These are phyloP conservation scores for Botryotinia convoluta DNA, from an alignment of 2,329 filamentous ascomycete genomes.

Conservation along the genomic window DNA sequence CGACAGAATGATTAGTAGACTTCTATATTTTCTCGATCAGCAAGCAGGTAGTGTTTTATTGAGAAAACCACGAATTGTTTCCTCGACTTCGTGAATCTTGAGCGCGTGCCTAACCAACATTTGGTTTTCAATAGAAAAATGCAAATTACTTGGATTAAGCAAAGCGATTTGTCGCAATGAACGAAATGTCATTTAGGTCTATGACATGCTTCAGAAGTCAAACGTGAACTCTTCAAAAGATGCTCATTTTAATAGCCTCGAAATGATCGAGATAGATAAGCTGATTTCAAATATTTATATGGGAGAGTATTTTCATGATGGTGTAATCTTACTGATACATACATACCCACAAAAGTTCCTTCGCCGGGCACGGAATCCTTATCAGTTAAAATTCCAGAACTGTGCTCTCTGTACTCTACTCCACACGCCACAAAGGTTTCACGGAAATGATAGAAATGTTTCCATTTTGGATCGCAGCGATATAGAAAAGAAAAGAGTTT, in stretches of 20 bases:
- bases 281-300: not conserved
- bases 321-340: not conserved
- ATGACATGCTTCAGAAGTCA: not conserved
- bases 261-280: not conserved
- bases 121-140: not conserved
- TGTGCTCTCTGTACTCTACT: not conserved
- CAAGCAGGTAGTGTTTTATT: not conserved
- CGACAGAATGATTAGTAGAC: not conserved
- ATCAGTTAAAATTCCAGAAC: not conserved
- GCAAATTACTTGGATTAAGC: not conserved
- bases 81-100: not conserved
- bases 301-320: not conserved
- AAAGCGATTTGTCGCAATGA: not conserved
- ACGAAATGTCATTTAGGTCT: not conserved
- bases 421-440: not conserved
- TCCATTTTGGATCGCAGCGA: not conserved
- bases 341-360: not conserved
- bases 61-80: not conserved
- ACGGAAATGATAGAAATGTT: not conserved
- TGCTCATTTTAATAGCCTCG: not conserved
- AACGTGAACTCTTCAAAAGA: not conserved
- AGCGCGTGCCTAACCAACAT: not conserved
- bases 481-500: not conserved
- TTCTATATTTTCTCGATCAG: not conserved
- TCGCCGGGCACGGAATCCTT: not conserved